A percentile compares a stretch with the other conserved stretches of the same genome.
Conservation (phyloP, 371 early-diverging fungal genomes). For the Dichotomocladium elegans region DNA sequence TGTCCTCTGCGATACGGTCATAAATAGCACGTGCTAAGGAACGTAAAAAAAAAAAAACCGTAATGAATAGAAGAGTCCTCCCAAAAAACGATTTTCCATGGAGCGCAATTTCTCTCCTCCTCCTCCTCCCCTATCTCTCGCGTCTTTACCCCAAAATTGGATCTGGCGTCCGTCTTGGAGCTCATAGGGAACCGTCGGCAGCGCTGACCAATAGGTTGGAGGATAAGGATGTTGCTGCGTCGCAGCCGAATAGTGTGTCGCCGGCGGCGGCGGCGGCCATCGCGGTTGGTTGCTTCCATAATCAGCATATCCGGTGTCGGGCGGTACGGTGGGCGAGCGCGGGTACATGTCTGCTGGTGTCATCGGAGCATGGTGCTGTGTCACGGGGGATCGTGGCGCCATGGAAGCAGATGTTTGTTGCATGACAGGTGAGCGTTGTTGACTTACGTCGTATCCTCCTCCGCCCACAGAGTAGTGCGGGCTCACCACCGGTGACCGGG, state of each 20-base stretch:
- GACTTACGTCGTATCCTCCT: too few relatives aligned
- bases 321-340: constrained; percentile 7
- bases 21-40: constrained; percentile 31
- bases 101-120: background rate
- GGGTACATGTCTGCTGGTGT: constrained; percentile 1
- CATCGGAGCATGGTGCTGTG: background rate
- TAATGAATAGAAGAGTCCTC: background rate
- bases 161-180: constrained; percentile 33
- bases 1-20: constrained; percentile 27
- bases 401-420: background rate
- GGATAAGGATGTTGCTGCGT: background rate
- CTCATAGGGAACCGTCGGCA: constrained; percentile 1
- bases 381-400: background rate
- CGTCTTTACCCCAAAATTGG: constrained; percentile 32
- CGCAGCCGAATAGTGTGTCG: background rate
- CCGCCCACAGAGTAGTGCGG: too few relatives aligned
- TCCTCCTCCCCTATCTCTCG: background rate
- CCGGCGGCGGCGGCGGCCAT: background rate
- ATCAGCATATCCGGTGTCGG: background rate
- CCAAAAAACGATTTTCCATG: too few relatives aligned
- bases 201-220: background rate
- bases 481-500: too few relatives aligned
- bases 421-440: constrained; percentile 9
- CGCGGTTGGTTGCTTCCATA: constrained; percentile 1
- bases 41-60: background rate